phyloP scores from a whole-genome alignment of 345 rosid genomes.

The Gossypium turneri region DNA sequence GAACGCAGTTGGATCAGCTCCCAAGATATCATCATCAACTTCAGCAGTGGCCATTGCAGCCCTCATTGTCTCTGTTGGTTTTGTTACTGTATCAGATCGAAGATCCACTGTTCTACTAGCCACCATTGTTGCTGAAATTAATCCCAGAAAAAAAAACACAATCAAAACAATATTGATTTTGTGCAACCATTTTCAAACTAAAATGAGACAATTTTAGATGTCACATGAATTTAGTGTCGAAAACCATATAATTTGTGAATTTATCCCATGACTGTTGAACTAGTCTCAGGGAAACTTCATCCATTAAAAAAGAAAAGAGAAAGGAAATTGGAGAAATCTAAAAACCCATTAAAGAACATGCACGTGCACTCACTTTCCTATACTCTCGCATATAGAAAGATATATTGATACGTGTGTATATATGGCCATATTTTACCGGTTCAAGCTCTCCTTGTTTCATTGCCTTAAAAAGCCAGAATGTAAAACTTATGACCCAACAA shows the following conservation, averaged over 20 bases:
- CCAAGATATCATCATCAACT: slow-evolving; percentile 85
- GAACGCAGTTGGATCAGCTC: slow-evolving; percentile 62
- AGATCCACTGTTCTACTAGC: slow-evolving; percentile 70
- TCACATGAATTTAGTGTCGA: not conserved
- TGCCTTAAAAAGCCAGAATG: not conserved
- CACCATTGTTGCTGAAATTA: slow-evolving; percentile 47
- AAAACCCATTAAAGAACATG: not conserved
- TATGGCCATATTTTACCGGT: not conserved
- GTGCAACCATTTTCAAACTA: not conserved
- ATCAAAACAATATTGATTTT: not conserved
- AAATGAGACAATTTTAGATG: not conserved
- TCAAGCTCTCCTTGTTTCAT: not conserved
- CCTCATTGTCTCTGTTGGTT: slow-evolving; percentile 86
- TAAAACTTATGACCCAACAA: not conserved
- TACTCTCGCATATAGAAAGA: not conserved
- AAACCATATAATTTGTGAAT: not conserved
- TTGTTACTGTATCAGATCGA: slow-evolving; percentile 87
- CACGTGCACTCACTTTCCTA: not conserved
- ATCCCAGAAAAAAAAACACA: slow-evolving; percentile 12
- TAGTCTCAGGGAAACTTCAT: not conserved
- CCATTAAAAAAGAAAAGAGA: not conserved
- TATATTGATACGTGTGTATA: not conserved
- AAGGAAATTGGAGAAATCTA: not conserved
- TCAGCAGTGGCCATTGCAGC: slow-evolving; percentile 85
- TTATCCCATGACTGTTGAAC: not conserved